Conservation (phyloP, 345 rosid genomes). For the Carallia pectinifolia region DNA sequence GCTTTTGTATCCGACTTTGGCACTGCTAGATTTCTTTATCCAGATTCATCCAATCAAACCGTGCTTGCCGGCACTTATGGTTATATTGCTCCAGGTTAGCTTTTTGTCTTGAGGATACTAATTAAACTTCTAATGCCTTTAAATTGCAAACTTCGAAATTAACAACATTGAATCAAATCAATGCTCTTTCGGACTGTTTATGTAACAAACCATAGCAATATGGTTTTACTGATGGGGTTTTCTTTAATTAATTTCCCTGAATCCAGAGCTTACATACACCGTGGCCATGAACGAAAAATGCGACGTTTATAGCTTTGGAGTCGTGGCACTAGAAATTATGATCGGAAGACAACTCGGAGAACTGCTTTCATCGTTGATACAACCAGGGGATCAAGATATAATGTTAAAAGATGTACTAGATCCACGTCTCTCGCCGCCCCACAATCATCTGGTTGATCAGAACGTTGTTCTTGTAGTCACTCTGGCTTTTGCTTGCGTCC, state of each 20-base stretch:
- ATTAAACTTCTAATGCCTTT: no score
- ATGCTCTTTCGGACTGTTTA: no score
- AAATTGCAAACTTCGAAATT: no score
- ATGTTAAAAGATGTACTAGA: no score
- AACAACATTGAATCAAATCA: no score
- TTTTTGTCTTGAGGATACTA: no score
- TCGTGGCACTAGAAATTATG: neutral
- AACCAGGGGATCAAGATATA: no score
- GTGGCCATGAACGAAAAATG: neutral
- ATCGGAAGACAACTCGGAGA: neutral
- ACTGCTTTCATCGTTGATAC: no score
- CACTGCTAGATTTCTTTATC: neutral
- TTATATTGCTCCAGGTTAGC: neutral
- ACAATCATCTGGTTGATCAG: neutral
- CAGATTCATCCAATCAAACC: no score
- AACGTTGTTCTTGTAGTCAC: neutral
- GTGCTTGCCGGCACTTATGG: no score
- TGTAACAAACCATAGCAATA: no score
- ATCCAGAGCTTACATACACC: neutral
- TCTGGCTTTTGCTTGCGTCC: neutral
- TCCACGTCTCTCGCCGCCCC: no score
- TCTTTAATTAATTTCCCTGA: neutral
- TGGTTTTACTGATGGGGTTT: neutral
- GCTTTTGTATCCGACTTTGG: neutral
- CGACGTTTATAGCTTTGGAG: neutral